Base-by-base conservation (phyloP, 352 stramenopile species). In the Heterotrichella gracilis region DNA sequence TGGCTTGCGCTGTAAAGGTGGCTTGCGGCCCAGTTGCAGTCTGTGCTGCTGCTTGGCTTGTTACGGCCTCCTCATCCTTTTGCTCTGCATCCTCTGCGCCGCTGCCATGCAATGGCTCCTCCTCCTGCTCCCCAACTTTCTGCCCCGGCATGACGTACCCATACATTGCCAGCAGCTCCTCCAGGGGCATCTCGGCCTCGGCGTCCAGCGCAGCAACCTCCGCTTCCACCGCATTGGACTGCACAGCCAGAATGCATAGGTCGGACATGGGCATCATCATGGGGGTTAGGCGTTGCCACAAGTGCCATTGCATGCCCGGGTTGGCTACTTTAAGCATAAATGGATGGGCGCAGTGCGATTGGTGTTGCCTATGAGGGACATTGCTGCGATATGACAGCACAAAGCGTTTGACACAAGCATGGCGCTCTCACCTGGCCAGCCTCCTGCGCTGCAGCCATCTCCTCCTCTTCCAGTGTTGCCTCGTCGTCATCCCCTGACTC, bases 31-130 rank as follows among this genome's bases (percentile, higher is more conserved):
- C n/a, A n/a, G n/a, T n/a, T n/a, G n/a, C n/a, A n/a, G n/a, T n/a
- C n/a, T n/a, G n/a, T n/a, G n/a, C n/a, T n/a, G n/a, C n/a, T n/a
- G n/a, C n/a, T n/a, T n/a, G n/a, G n/a, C n/a, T n/a, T n/a, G n/a
- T n/a, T n/a, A n/a, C n/a, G 24, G 82, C 81, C 2, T 79, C 71
- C 64, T 84, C 77, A 4, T 78, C 77, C 64, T 79, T 75, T 3
- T 81, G 76, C 14, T 77, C 68, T 24, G 63, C 66, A 25, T 70
- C 71, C 69, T 9, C 25, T 19, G 25, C 24, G 3, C 19, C 64
- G 25, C 13, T 75, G 20, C 19, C 64, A 41, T 24, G 24, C 67
- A 63, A 19, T 17, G 13, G 53, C 68, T 70, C 64, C 22, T 70
- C 64, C 68, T 71, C 22, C 68, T 71, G 13, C 22, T 67, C 72